phyloP scores from a whole-genome alignment of 306 rosid species.

The Acacia confusa region DNA sequence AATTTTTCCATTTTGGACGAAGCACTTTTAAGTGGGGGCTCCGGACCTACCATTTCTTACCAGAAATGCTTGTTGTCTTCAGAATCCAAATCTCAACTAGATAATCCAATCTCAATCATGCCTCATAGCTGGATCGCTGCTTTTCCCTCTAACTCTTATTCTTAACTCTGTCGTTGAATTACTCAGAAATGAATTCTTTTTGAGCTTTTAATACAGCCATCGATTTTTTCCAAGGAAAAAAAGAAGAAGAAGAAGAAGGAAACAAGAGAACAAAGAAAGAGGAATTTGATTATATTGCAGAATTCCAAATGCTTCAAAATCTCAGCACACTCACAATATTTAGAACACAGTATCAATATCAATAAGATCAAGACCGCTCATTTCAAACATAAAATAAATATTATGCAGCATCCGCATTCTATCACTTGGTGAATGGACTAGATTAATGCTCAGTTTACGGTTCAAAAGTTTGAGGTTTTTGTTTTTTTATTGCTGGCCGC shows the following conservation, averaged over 20 bases:
- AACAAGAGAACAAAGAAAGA: neutral
- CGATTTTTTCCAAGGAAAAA: too few species aligned
- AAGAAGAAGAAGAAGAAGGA: too few species aligned
- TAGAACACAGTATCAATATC: neutral
- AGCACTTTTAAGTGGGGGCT: constrained; percentile 40
- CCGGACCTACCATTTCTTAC: constrained; percentile 41
- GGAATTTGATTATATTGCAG: neutral
- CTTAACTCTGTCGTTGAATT: constrained; percentile 12
- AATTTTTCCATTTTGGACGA: constrained; percentile 23
- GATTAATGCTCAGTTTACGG: neutral
- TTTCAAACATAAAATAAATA: neutral
- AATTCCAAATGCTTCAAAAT: neutral
- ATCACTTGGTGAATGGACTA: neutral
- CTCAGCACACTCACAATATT: neutral
- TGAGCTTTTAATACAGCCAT: neutral
- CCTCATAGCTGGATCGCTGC: constrained; percentile 10
- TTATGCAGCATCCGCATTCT: neutral
- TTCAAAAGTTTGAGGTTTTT: neutral
- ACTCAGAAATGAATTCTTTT: neutral
- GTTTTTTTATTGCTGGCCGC: neutral
- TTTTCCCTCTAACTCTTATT: constrained; percentile 14
- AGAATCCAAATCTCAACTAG: constrained; percentile 7
- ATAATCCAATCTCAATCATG: constrained; percentile 21
- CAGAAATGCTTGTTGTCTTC: constrained; percentile 26
- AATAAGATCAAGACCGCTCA: neutral